phyloP scores from a whole-genome alignment of 495 filamentous ascomycete species.

The Aspergillus homomorphus region DNA sequence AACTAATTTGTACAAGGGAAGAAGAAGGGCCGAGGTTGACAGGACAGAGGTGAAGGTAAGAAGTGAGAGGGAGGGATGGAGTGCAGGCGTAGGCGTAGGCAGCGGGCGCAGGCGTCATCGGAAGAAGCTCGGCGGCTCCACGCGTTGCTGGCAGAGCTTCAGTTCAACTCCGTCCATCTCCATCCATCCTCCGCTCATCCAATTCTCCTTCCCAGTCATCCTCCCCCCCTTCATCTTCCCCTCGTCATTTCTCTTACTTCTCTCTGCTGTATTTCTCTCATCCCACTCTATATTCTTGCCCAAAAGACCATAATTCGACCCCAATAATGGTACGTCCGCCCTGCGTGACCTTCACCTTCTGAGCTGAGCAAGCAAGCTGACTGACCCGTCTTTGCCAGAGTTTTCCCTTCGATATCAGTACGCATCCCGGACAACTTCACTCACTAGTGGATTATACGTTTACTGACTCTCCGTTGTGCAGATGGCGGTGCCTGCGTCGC shows the following conservation, averaged over 20 bases:
- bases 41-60: slow-evolving; percentile 5
- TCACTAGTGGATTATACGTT: not conserved
- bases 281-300: not conserved
- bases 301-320: slow-evolving; percentile 6
- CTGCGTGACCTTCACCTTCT: slow-evolving; percentile 10
- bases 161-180: slow-evolving; percentile 22
- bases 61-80: not conserved
- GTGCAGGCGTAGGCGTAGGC: slow-evolving; percentile 32
- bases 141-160: slow-evolving; percentile 26
- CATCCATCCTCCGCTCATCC: slow-evolving; percentile 29
- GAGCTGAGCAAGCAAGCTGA: slow-evolving; percentile 28
- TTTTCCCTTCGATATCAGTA: slow-evolving; percentile 90
- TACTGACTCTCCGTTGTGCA: slow-evolving; percentile 39
- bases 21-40: not conserved
- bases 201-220: slow-evolving; percentile 13
- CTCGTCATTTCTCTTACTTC: not conserved
- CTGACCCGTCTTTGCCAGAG: slow-evolving; percentile 46
- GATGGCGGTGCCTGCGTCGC: slow-evolving; percentile 95
- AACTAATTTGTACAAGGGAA: not conserved
- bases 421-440: slow-evolving; percentile 23
- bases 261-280: not conserved
- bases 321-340: slow-evolving; percentile 23
- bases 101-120: slow-evolving; percentile 49
- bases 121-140: slow-evolving; percentile 28
- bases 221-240: slow-evolving; percentile 10